Evolutionary conservation across 768 basidiomycete species (phyloP), one percentile per base, ranked within the genome.

Genomic region (Rossbeevera mucosa): DNA sequence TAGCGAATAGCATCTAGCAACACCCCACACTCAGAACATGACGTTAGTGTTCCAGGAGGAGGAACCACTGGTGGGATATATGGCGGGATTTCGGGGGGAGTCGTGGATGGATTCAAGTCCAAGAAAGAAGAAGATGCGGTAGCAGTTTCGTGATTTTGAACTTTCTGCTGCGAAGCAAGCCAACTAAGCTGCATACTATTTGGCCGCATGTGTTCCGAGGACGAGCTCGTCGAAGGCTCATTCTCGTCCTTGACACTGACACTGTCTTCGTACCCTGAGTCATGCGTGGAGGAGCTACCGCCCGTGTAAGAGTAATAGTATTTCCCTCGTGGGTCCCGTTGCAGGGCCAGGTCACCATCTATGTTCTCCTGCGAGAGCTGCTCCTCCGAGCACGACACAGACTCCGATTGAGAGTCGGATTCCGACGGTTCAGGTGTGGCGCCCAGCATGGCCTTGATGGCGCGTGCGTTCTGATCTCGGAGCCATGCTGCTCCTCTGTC

Each of bases 1-100:
- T 97, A 96, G 43, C 91, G 84, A 65, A 95, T 82, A n/a, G 81
- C 78, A 47, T 91, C 86, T 18, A 97, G 73, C 6, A 83, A 62
- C 0, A 76, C 67, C 13, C 86, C 87, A 59, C 94, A 97, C 43
- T 81, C 80, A 1, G 91, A 93, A 68, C 94, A 97, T 45, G 82
- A 80, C 1, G 92, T 91, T 16, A 89, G 78, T 43, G 77, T 75
- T 22, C 80, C 79, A 5, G 78, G 74, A 8, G 85, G 80, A 20
- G 85, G 79, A 1, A 71, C 72, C 20, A 71, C 62, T 3, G 76
- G 71, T 2, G 74, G 73, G 22, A 80, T 67, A 52, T 74, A 79
- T 33, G 78, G 80, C 13, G 84, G 72, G 1, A 81, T 72, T 51
- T 86, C 72, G 29, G 67, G 69, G 13, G 68, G 59, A 14, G 71